Evolutionary conservation across 768 basidiomycete genomes (phyloP).

Genomic region (Kwoniella pini): DNA sequence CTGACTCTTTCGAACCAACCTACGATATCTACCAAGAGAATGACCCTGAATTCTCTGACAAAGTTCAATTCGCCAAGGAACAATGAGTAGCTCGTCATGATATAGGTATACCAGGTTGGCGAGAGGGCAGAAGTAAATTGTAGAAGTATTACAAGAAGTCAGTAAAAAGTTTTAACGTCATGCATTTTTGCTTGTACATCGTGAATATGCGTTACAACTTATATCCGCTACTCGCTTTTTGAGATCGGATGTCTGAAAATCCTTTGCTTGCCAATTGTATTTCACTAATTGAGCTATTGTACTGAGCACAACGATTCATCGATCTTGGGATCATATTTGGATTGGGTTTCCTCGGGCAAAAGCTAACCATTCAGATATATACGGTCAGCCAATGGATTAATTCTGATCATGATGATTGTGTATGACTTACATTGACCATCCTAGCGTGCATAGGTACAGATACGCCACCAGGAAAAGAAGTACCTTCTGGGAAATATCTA

Average conservation of each 20-base stretch:
- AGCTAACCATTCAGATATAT: too few relatives aligned
- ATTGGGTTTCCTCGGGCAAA: constrained; percentile 11
- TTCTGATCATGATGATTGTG: background rate
- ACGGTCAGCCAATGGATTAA: too few relatives aligned
- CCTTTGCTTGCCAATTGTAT: too few relatives aligned
- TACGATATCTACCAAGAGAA: constrained; percentile 50
- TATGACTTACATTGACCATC: constrained; percentile 44
- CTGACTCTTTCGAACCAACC: constrained; percentile 39
- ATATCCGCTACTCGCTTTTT: too few relatives aligned
- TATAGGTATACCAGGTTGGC: background rate
- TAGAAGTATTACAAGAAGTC: too few relatives aligned
- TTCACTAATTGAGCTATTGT: constrained; percentile 1
- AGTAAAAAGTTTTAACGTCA: too few relatives aligned
- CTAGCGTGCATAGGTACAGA: constrained; percentile 52
- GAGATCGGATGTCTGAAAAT: too few relatives aligned
- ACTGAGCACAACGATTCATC: constrained; percentile 10
- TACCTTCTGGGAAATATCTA: constrained; percentile 51
- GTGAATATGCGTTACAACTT: too few relatives aligned
- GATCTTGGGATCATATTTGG: background rate
- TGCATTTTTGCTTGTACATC: too few relatives aligned
- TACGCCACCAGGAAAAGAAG: constrained; percentile 52
- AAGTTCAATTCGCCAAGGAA: constrained; percentile 42
- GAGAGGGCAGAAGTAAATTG: background rate
- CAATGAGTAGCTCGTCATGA: constrained; percentile 5
- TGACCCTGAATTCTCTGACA: constrained; percentile 25